Base-by-base conservation (phyloP, 225 moss, liverwort and hornwort species). In the Antitrichia curtipendula region DNA sequence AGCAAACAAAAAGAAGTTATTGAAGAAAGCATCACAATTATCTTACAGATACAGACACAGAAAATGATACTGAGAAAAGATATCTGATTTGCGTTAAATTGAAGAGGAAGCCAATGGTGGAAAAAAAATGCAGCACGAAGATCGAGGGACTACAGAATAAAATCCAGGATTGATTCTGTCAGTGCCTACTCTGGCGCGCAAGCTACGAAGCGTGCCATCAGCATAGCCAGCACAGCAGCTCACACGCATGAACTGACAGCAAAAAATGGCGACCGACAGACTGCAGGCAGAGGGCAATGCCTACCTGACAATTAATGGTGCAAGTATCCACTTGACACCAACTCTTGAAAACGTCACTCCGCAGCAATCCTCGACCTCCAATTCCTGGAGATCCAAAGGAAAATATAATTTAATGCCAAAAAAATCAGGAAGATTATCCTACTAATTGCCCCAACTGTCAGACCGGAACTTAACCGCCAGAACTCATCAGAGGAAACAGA, bases 171-270 rank as follows among this genome's bases (percentile, higher is more conserved):
- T 82, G 88, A 85, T 88, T 10, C 72, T 88, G 85, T 88, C 91
- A 91, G 89, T 50, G 64, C 41, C 59, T 85, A 80, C 43, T 68
- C 89, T 86, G 86, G 53, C 86, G 73, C 71, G 31, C 79, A 73
- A 38, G 86, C 86, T 79, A 84, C 75, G 21, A 60, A 71, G 77
- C 85, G 57, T 85, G 79, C 88, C 82, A 78, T 59, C 59, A 45
- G 50, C 34, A 78, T n/a, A 85, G 85, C 85, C 81, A 85, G 57
- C 65, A 69, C 62, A 62, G 89, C 84, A 56, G 58, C 54, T 91
- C 86, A 80, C 90, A 91, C 91, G 90, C 50, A 83, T 24, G 78
- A 85, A 45, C 90, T 91, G 89, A 91, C 89, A 90, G 58, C 22
- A 86, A 43, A 62, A 85, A 85, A 87, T 82, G 87, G 79, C 83